phyloP scores from a whole-genome alignment of 2,329 filamentous ascomycete genomes.

The Penicillium palitans region DNA sequence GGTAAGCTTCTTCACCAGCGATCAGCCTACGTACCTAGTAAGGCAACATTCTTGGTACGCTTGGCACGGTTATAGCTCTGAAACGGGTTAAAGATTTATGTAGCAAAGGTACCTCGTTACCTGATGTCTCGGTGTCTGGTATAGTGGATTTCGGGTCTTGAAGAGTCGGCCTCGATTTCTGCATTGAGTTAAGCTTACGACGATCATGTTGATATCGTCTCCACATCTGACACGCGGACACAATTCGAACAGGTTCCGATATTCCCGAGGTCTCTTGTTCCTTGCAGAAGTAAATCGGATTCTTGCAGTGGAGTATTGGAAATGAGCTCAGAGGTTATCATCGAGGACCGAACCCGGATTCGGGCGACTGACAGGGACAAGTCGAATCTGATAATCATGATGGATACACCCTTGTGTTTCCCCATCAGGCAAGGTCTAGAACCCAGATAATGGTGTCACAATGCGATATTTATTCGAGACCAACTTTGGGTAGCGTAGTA shows the following conservation, averaged over 20 bases:
- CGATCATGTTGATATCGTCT: background rate
- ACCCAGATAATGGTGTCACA: background rate
- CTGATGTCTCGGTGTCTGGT: too few species aligned
- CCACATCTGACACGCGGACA: background rate
- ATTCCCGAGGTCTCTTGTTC: background rate
- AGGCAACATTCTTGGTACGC: too few species aligned
- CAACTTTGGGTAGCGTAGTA: background rate
- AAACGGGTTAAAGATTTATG: too few species aligned
- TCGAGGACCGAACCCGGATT: background rate
- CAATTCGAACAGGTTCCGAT: background rate
- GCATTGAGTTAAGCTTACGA: background rate
- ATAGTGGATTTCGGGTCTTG: background rate
- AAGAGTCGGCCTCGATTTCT: background rate
- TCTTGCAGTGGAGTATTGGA: background rate
- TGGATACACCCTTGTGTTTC: background rate
- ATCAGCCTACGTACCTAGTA: too few species aligned
- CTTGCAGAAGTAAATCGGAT: background rate
- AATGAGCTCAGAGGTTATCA: background rate
- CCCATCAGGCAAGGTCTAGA: background rate
- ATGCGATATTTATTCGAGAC: background rate
- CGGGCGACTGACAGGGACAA: background rate
- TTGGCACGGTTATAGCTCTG: too few species aligned
- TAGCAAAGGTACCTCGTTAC: too few species aligned
- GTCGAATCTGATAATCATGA: background rate
- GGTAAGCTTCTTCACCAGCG: too few species aligned